A percentile compares a stretch with the other conserved stretches of the same genome.
phyloP scores from a whole-genome alignment of 805 yeast species.

The Candida piceae region DNA sequence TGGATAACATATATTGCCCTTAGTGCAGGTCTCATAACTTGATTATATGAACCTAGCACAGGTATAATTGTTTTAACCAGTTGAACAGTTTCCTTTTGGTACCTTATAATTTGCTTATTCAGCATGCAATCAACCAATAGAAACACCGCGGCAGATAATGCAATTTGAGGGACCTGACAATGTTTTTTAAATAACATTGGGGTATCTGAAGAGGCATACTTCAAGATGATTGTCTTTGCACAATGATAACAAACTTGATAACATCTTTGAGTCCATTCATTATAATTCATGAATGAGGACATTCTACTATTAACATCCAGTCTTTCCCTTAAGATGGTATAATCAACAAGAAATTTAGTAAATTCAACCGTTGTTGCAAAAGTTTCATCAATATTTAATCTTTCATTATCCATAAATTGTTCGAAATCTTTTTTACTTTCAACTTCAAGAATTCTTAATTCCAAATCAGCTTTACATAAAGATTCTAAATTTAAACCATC shows the following conservation, averaged over 20 bases:
- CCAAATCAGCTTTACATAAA: slow-evolving; percentile 22
- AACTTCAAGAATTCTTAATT: slow-evolving; percentile 21
- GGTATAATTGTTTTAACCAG: slow-evolving; percentile 16
- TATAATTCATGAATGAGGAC: slow-evolving; percentile 22
- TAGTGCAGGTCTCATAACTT: slow-evolving; percentile 25
- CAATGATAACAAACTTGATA: slow-evolving; percentile 19
- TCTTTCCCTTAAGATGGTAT: slow-evolving; percentile 19
- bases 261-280: slow-evolving; percentile 20
- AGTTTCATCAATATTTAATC: slow-evolving; percentile 8
- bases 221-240: slow-evolving; percentile 15
- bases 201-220: slow-evolving; percentile 11
- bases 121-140: slow-evolving; percentile 26
- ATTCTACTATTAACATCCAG: slow-evolving; percentile 27
- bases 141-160: slow-evolving; percentile 25
- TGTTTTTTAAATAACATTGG: slow-evolving; percentile 20
- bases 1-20: slow-evolving; percentile 28
- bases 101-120: slow-evolving; percentile 15
- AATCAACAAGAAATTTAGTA: slow-evolving; percentile 14
- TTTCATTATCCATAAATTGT: slow-evolving; percentile 14
- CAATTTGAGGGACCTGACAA: slow-evolving; percentile 21
- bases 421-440: slow-evolving; percentile 18
- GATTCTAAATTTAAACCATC: slow-evolving; percentile 12
- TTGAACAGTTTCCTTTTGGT: slow-evolving; percentile 11
- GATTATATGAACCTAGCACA: slow-evolving; percentile 20
- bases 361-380: slow-evolving; percentile 12